A percentile compares a stretch with the other conserved stretches of the same genome.
phyloP scores from a whole-genome alignment of 441 rosid genomes.

The Capsella rubella region DNA sequence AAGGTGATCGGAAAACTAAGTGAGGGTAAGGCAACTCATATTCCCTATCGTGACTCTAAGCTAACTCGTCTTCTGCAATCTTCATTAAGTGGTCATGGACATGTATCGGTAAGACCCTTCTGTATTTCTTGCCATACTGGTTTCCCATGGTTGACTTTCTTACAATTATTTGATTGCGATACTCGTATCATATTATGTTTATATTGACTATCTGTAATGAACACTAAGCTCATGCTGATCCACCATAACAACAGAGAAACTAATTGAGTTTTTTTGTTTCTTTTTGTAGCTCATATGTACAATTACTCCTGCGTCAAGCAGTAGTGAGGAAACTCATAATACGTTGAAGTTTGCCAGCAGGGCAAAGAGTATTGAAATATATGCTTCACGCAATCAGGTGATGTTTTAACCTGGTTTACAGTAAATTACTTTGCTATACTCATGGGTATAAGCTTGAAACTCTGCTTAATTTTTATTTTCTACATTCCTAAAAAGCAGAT shows the following conservation, averaged over 20 bases:
- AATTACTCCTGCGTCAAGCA: constrained; percentile 99
- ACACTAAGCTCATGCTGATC: not conserved
- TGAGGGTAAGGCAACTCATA: constrained; percentile 99
- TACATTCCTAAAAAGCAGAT: constrained; percentile 58
- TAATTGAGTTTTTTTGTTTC: constrained; percentile 11
- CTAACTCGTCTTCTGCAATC: constrained; percentile 99
- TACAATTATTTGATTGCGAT: constrained; percentile 15
- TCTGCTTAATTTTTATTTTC: constrained; percentile 24
- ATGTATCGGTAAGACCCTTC: constrained; percentile 85
- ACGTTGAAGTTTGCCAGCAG: constrained; percentile 98
- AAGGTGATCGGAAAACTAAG: constrained; percentile 99
- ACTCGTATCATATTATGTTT: not conserved
- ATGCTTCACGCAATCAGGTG: constrained; percentile 98
- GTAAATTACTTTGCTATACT: constrained; percentile 1
- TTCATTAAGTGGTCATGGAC: constrained; percentile 97
- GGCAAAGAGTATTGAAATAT: constrained; percentile 97
- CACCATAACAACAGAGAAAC: constrained; percentile 10
- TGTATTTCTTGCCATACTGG: constrained; percentile 17
- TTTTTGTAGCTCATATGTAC: constrained; percentile 94
- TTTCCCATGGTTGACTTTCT: constrained; percentile 13
- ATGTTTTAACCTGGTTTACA: constrained; percentile 33
- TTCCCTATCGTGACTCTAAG: constrained; percentile 99
- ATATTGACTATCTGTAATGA: constrained; percentile 12
- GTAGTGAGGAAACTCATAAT: constrained; percentile 98
- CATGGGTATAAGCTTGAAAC: constrained; percentile 14